A percentile compares a stretch with the other conserved stretches of the same genome.
phyloP scores from a whole-genome alignment of 129 eudicot genomes.

The Centella asiatica region DNA sequence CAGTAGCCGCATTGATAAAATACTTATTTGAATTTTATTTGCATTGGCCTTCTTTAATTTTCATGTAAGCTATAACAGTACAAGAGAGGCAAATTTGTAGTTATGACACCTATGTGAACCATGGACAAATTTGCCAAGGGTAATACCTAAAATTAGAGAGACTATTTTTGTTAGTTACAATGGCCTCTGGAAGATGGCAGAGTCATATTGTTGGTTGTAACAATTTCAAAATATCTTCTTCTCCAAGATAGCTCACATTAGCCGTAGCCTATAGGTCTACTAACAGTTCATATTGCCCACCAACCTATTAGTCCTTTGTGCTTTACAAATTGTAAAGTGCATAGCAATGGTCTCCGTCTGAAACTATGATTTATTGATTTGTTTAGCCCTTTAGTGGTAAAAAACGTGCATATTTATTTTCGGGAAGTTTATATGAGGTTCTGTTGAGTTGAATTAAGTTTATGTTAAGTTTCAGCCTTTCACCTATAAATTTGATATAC shows the following conservation, averaged over 20 bases:
- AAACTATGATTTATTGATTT: background rate
- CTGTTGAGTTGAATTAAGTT: background rate
- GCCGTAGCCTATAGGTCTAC: too few relatives aligned
- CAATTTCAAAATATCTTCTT: too few relatives aligned
- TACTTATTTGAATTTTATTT: too few relatives aligned
- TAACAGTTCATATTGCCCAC: too few relatives aligned
- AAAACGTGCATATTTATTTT: background rate
- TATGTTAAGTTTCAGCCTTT: too few relatives aligned
- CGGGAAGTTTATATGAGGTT: background rate
- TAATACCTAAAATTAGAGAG: background rate
- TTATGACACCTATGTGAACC: too few relatives aligned
- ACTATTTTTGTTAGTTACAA: background rate
- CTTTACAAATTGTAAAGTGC: background rate
- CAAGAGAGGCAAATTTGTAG: too few relatives aligned
- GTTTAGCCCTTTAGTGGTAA: background rate
- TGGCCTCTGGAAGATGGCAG: background rate
- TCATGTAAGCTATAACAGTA: too few relatives aligned
- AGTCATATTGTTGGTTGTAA: background rate
- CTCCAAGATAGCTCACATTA: background rate
- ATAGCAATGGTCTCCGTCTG: background rate
- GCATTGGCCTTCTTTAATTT: too few relatives aligned
- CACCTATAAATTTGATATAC: too few relatives aligned
- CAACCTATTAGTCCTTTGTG: background rate
- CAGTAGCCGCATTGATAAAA: too few relatives aligned
- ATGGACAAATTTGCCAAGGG: too few relatives aligned